Evolutionary conservation across 2,329 filamentous ascomycete species (phyloP), one percentile per base, ranked within the genome.

Genomic region (Ramularia collo-cygni): DNA sequence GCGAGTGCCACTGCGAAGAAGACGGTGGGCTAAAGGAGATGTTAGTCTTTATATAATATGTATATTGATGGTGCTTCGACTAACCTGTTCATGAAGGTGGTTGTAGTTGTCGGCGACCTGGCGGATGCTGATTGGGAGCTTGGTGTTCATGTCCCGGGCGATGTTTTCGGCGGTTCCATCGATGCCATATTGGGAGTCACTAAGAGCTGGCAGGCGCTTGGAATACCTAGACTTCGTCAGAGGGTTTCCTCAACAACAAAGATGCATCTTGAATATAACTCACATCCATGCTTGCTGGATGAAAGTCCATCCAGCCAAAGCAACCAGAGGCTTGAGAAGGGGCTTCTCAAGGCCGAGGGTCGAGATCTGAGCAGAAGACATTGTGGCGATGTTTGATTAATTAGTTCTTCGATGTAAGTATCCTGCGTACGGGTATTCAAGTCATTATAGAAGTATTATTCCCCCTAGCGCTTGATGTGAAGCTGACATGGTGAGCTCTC

Each of bases 41-140:
- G 21, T 24, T 24, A 24, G 21, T n/a, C n/a, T n/a, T n/a, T n/a
- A n/a, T n/a, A n/a, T n/a, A n/a, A n/a, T n/a, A n/a, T n/a, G n/a
- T n/a, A n/a, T n/a, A n/a, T n/a, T n/a, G n/a, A n/a, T n/a, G n/a
- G n/a, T n/a, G n/a, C n/a, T n/a, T n/a, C n/a, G 21, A 24, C 21
- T 6, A 6, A 24, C 21, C 44, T 66, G 63, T 48, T 68, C 63
- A 38, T 62, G 51, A 28, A 67, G 53, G 39, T 68, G 57, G 42
- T 64, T 64, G 51, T 57, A 67, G 43, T 67, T 67, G 46, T 67
- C 63, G 14, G 59, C 60, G 37, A 62, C 60, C 24, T 42, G 36
- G n/a, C 38, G 36, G 28, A 47, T 44, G 2, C 28, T 10, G 8
- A 39, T 35, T 1, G 47, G 47, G 12, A 50, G 19, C 13, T 50